phyloP scores from a whole-genome alignment of 495 filamentous ascomycete species.

The Cercophora newfieldiana region DNA sequence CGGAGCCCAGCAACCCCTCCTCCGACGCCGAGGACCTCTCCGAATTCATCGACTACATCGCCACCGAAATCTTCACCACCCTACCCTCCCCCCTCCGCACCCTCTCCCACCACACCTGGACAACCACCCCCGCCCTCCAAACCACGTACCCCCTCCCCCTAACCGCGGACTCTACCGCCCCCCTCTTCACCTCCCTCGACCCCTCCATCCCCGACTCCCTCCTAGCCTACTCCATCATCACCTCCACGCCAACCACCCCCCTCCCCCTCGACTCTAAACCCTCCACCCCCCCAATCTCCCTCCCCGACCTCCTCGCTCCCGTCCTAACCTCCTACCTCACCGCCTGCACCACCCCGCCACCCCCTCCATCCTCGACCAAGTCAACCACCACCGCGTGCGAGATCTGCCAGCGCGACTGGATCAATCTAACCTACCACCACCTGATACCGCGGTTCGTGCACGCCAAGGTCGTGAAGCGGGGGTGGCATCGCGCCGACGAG shows the following conservation, averaged over 20 bases:
- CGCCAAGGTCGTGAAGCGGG: conserved; percentile 73
- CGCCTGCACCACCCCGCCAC: conserved; percentile 57
- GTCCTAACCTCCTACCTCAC: conserved; percentile 61
- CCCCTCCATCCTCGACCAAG: conserved; percentile 57
- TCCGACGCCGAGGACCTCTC: conserved; percentile 63
- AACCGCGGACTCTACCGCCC: conserved; percentile 32
- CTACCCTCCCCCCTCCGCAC: conserved; percentile 61
- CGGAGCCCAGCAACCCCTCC: conserved; percentile 15
- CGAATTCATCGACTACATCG: conserved; percentile 77
- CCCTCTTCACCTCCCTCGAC: conserved; percentile 42
- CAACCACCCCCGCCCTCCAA: conserved; percentile 50
- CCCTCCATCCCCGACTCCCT: conserved; percentile 64
- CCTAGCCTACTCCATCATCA: conserved; percentile 57
- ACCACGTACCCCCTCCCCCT: conserved; percentile 50
- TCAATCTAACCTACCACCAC: conserved; percentile 81
- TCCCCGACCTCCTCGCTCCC: conserved; percentile 58
- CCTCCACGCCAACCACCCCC: conserved; percentile 36
- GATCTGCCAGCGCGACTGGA: conserved; percentile 76
- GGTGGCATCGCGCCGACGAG: conserved; percentile 76
- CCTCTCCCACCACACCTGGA: conserved; percentile 58
- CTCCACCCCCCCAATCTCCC: not conserved
- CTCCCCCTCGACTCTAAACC: conserved; percentile 5
- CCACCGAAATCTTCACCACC: conserved; percentile 62
- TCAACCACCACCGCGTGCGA: conserved; percentile 61
- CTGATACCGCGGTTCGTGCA: conserved; percentile 76